phyloP scores from a whole-genome alignment of 495 filamentous ascomycete genomes.

The Tirmania nivea region DNA sequence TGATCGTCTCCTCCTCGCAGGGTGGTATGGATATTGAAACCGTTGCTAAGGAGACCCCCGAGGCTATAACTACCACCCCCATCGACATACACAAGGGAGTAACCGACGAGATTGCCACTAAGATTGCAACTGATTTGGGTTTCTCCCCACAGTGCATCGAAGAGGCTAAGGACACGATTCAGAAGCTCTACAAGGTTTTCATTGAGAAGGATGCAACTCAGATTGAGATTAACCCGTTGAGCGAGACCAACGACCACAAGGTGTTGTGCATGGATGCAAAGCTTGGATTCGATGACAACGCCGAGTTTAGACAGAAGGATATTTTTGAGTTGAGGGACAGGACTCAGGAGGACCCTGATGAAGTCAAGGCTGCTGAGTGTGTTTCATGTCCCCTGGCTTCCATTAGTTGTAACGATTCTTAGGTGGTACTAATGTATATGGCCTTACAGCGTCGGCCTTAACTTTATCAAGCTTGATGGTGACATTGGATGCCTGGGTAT shows the following conservation, averaged over 20 bases:
- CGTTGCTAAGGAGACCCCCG: slow-evolving; percentile 91
- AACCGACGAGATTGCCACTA: slow-evolving; percentile 78
- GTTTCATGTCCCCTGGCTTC: slow-evolving; percentile 2
- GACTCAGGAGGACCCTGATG: slow-evolving; percentile 88
- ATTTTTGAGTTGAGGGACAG: slow-evolving; percentile 82
- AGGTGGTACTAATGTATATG: slow-evolving; percentile 8
- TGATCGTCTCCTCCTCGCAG: slow-evolving; percentile 93
- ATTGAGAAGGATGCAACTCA: slow-evolving; percentile 95
- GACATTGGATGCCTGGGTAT: slow-evolving; percentile 82
- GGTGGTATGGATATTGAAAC: slow-evolving; percentile 98
- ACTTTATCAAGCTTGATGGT: slow-evolving; percentile 99
- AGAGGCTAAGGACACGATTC: slow-evolving; percentile 82
- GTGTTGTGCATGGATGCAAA: slow-evolving; percentile 99
- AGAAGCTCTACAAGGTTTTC: slow-evolving; percentile 97
- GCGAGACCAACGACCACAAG: slow-evolving; percentile 90
- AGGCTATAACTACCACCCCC: slow-evolving; percentile 78
- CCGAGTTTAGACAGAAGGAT: slow-evolving; percentile 93
- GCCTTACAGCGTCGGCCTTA: slow-evolving; percentile 41
- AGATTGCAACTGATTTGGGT: slow-evolving; percentile 77
- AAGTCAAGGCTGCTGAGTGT: slow-evolving; percentile 83
- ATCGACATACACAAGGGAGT: slow-evolving; percentile 89
- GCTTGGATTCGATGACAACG: slow-evolving; percentile 94
- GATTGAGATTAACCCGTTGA: slow-evolving; percentile 97
- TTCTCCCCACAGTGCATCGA: slow-evolving; percentile 94
- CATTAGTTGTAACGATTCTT: neutral